Evolutionary conservation across 2,329 filamentous ascomycete species (phyloP), one percentile per base, ranked within the genome.

Genomic region (Fusarium sp.): DNA sequence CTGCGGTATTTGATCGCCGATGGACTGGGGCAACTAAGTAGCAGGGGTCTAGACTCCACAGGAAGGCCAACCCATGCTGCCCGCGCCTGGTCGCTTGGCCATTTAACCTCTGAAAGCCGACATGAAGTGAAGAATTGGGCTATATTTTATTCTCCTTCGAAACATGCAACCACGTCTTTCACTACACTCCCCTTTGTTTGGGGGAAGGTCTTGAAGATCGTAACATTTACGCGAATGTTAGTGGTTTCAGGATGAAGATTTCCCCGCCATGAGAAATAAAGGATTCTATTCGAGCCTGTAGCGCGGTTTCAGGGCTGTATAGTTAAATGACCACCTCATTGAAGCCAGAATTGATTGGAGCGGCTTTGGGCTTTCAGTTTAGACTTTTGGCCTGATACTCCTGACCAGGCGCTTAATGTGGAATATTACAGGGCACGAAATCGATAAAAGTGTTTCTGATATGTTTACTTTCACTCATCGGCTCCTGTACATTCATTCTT

Each of bases 61-160:
- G 13, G 14, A 20, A 12, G 10, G 6, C 6, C 6, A 14, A 18
- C 20, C 35, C 36, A n/a, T n/a, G 51, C 8, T 41, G 20, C 11
- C 20, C 2, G 24, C 20, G 22, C 14, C 15, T 55, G 14, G 20
- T 28, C 15, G 35, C 31, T 52, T 7, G 17, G 14, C 14, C 5
- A 12, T 2, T 12, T 13, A 6, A 7, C 3, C 20, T 22, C 5
- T 55, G 15, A 11, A n/a, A 26, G 20, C 20, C 7, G 24, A n/a
- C 8, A 18, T 7, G 5, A 17, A 54, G n/a, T 54, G 7, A 18
- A n/a, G 4, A 22, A 7, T 2, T 1, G 5, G 10, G 8, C 2
- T 6, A 8, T 24, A 14, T 51, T 5, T 7, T 33, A 3, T 18
- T 51, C 12, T 1, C 12, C 12, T 24, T 2, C 15, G 1, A 3